Base-by-base conservation (phyloP, 345 rosid species). In the Cardamine resedifolia region DNA sequence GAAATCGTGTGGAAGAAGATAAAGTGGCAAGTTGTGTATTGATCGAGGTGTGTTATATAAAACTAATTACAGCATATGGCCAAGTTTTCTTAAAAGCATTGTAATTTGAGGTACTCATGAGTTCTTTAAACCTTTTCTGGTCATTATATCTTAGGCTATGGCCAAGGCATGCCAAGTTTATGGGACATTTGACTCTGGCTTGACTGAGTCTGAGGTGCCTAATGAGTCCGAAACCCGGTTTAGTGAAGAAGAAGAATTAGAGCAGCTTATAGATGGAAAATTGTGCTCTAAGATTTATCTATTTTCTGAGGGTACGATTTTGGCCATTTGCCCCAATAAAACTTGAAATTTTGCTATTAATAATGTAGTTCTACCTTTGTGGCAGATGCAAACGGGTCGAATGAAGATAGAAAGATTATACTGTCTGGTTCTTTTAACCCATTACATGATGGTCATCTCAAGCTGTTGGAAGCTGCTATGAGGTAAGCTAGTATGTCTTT, bases 401-500 rank as follows among this genome's bases (percentile, higher is more conserved):
- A 80, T 64, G 78, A 76, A 64, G 87, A 89, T 57, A 85, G 94
- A 74, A 94, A 87, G 81, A 79, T 94, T 65, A 87, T 91, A 74
- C 84, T 89, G 51, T 52, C 98, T 70, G 98, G 98, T 75, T 89
- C 96, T 34, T 94, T 94, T 83, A 88, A 94, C 69, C 98, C 97
- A 12, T 83, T 91, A 71, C 97, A 94, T 33, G 84, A 89, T 4
- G 97, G 90, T 55, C 96, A 91, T 77, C 81, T 86, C 62, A 79
- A 86, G 89, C 96, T 94, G 63, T 78, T 94, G 88, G 92, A 94
- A 77, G 91, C 79, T 70, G 98, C 97, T 51, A 81, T 86, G 64
- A 85, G 97, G 97, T 93, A 83, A 16, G 64, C 66, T 45, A 68
- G 31, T 57, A 6, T 60, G 18, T 56, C 74, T 38, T 56, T 56